These are phyloP conservation scores for Aspergillus melleus DNA, from an alignment of 2,329 filamentous ascomycete species.

Conservation along the genomic window DNA sequence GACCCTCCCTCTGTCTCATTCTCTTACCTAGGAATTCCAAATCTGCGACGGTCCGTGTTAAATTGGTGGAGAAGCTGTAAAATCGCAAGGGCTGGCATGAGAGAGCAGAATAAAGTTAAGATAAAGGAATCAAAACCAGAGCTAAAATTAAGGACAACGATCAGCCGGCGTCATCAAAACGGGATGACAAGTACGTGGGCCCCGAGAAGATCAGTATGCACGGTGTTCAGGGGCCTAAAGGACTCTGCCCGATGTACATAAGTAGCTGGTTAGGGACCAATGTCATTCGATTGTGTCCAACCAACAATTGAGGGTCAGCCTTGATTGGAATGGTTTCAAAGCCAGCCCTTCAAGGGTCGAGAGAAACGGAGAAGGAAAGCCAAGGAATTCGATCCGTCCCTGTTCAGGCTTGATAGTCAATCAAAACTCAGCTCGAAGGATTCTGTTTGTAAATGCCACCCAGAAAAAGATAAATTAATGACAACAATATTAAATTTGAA, in stretches of 20 bases:
- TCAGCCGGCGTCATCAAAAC: conserved; percentile 5
- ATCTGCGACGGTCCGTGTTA: neutral
- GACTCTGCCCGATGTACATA: conserved; percentile 5
- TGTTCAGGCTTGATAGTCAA: neutral
- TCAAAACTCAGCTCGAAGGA: neutral
- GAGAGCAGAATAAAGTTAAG: neutral
- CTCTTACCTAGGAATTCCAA: neutral
- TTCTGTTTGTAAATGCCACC: neutral
- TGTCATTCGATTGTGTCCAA: conserved; percentile 10
- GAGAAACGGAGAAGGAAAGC: neutral
- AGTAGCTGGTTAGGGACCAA: conserved; percentile 4
- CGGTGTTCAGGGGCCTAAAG: conserved; percentile 21
- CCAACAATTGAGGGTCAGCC: conserved; percentile 6
- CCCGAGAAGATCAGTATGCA: conserved; percentile 20
- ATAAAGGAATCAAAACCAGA: neutral
- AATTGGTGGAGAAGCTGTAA: neutral
- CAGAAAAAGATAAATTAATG: neutral
- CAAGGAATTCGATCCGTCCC: neutral
- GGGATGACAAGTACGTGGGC: conserved; percentile 13
- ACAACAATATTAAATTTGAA: neutral
- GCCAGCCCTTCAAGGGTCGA: neutral
- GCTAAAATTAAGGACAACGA: neutral
- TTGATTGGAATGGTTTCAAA: conserved; percentile 14
- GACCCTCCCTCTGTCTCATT: neutral
- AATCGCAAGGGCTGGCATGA: neutral